Base-by-base conservation (phyloP, 148 eudicot genomes). In the Pharnaceum exiguum region DNA sequence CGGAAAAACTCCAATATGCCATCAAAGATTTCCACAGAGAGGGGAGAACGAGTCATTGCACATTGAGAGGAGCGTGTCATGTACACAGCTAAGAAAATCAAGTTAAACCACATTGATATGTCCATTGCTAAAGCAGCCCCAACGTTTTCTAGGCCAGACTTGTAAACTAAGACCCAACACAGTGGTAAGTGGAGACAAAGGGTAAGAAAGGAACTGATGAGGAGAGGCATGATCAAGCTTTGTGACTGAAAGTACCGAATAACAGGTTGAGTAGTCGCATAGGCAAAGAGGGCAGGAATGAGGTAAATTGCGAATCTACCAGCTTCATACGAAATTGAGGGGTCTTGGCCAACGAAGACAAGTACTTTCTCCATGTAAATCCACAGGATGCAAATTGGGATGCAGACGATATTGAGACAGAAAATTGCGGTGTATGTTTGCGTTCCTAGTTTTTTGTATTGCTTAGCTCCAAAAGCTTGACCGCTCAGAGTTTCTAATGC, bases 401-500 rank as follows among this genome's bases (percentile, higher is more conserved):
- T 0, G 47, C 10, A 39, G 16, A 56, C 33, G 26, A 39, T 22
- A 8, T 12, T 17, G 17, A 37, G 48, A 10, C 46, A 39, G 7
- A 56, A 5, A 28, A 56, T 15, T 19, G 45, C 33, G 9, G 47
- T 56, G 27, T 39, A 16, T 13, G 60, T 39, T 4, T 17, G 33
- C 2, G 19, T 22, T 3, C 60, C 48, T 7, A 56, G 16, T 39
- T n/a, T 56, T 24, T 56, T 1, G 60, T 38, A 39, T 23, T 56
- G 35, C 10, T 39, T 11, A 8, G 47, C 35, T 6, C 60, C 60
- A 26, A 22, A 37, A 2, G 35, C 22, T 39, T 56, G 60, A 7
- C 60, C 45, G 4, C 31, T 15, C 11, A 56, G 45, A 2, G 60
- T 56, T 16, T 56, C 48, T 4, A 56, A 19, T n/a, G 48, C 60